Base-by-base conservation (phyloP, 78 protist species). In the Tieghemostelium lacteum region DNA sequence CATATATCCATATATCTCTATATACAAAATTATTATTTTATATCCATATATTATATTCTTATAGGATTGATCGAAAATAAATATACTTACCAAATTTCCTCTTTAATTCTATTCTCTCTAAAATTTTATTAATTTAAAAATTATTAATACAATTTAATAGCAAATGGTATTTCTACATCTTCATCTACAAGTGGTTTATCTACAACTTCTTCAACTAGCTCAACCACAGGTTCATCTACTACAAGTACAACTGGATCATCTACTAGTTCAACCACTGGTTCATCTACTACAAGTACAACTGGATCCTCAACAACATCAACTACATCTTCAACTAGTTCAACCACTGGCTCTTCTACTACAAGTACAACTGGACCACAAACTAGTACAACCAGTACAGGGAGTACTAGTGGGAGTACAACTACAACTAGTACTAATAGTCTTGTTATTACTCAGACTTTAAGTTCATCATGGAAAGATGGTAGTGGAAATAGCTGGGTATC, bases 401-500 rank as follows among this genome's bases (percentile, higher is more conserved):
- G 42, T 29, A 20, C 86, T 6, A 50, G 67, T 2, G 62, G 72
- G 0, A 20, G 61, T 16, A 28, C 49, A 7, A 29, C 73, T 20
- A 37, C 73, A 3, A 22, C 39, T 16, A 42, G 65, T 28, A 16
- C 4, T 19, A 7, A 37, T 20, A 40, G 3, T 0, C 31, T 75
- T 62, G 10, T 20, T 7, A 57, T 83, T 50, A 40, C 3, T 10
- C 89, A 83, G 42, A 29, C 10, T 6, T 2, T 69, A 3, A 29
- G 66, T 57, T 34, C 36, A 19, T 19, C 50, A 37, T 83, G 89
- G 89, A 55, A 22, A 36, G 78, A 83, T 50, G 65, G 88, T 65
- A 60, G 31, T 34, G 42, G 31, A 2, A 66, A 74, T 2, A 16
- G 36, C 2, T 74, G 78, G 78, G 22, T 31, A 20, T 61, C 60